These are phyloP conservation scores for Trichosporon sp. DNA, from an alignment of 1,284 basidiomycete genomes.

Conservation along the genomic window DNA sequence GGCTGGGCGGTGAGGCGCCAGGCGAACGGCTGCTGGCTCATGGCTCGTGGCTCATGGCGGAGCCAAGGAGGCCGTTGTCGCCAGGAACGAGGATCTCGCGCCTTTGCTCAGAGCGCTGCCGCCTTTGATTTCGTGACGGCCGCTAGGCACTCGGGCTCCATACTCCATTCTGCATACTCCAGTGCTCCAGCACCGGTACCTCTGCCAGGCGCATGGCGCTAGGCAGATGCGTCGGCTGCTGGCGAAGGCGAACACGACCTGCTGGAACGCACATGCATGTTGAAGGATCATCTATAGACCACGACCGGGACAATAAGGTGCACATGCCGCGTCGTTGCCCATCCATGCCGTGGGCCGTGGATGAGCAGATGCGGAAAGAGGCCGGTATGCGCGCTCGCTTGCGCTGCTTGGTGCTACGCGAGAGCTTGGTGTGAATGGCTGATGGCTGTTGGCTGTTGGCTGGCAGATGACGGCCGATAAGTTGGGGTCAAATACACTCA, in stretches of 20 bases:
- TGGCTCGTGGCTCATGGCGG: neutral
- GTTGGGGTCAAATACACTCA: conserved; percentile 4
- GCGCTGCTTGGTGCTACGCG: too few species aligned
- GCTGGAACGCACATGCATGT: neutral
- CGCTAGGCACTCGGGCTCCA: neutral
- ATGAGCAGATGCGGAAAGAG: neutral
- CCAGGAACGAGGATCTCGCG: conserved; percentile 1
- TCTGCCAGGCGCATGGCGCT: too few species aligned
- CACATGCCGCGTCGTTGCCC: neutral
- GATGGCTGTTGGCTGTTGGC: neutral
- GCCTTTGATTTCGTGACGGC: neutral
- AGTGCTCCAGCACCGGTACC: too few species aligned
- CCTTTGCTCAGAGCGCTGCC: neutral
- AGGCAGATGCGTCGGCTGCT: too few species aligned
- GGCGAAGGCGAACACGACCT: neutral
- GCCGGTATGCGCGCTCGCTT: neutral
- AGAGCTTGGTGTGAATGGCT: neutral
- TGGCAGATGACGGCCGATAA: neutral
- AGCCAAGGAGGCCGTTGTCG: neutral
- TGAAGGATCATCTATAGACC: neutral
- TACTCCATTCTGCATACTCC: neutral
- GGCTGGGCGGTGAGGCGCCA: neutral
- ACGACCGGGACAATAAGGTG: neutral
- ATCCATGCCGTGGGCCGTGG: neutral
- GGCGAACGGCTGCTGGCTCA: neutral